phyloP scores from a whole-genome alignment of 2,329 filamentous ascomycete genomes.

The Metarhizium anisopliae region DNA sequence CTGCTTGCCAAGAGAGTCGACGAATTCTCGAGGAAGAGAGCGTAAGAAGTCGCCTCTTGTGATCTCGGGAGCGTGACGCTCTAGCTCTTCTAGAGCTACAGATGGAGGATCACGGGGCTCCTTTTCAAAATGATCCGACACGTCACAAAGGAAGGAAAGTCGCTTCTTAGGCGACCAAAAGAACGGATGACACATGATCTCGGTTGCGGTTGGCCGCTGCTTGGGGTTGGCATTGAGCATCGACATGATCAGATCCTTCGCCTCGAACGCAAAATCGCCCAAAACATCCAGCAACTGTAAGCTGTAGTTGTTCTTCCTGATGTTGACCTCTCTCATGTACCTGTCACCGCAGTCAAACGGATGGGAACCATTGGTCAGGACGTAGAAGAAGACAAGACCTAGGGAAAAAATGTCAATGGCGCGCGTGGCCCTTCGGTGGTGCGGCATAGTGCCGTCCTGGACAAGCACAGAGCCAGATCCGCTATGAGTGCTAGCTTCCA shows the following conservation, averaged over 20 bases:
- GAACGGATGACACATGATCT: constrained; percentile 88
- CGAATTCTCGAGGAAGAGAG: constrained; percentile 68
- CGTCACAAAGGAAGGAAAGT: constrained; percentile 87
- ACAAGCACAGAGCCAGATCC: constrained; percentile 51
- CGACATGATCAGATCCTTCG: constrained; percentile 72
- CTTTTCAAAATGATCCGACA: constrained; percentile 93
- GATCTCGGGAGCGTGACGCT: constrained; percentile 41
- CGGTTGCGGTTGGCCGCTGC: constrained; percentile 58
- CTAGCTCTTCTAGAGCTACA: constrained; percentile 50
- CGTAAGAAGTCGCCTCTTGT: constrained; percentile 70
- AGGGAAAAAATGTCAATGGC: constrained; percentile 97
- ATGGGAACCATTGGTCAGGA: constrained; percentile 85
- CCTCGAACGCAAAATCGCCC: constrained; percentile 78
- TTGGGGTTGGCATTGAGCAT: constrained; percentile 59
- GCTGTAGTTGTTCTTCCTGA: constrained; percentile 78
- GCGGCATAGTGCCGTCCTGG: constrained; percentile 47
- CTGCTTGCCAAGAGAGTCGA: constrained; percentile 86
- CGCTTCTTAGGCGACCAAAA: constrained; percentile 91
- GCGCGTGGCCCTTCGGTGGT: constrained; percentile 72
- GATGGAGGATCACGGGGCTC: constrained; percentile 80
- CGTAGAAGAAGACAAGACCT: constrained; percentile 97
- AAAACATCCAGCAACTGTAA: constrained; percentile 63
- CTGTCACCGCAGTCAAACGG: constrained; percentile 91
- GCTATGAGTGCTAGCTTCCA: constrained; percentile 49
- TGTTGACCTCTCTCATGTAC: constrained; percentile 95